These are phyloP conservation scores for Rosa multiflora DNA, from an alignment of 306 rosid species.

Conservation along the genomic window DNA sequence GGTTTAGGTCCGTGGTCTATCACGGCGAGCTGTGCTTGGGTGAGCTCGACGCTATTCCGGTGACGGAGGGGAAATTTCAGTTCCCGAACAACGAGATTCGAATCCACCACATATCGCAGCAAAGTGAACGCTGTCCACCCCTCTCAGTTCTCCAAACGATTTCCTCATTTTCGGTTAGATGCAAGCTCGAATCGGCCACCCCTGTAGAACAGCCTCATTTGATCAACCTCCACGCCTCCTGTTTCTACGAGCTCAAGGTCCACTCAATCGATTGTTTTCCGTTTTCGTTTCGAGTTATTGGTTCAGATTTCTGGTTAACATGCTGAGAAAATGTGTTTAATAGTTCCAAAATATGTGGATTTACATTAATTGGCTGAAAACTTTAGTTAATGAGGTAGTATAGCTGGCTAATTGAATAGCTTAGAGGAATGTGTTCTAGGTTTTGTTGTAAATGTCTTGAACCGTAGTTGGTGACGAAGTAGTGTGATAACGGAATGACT, in stretches of 20 bases:
- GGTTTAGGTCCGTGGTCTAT: slow-evolving; percentile 72
- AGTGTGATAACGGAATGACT: not conserved
- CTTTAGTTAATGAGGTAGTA: not conserved
- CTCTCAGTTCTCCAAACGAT: slow-evolving; percentile 86
- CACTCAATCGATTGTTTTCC: not conserved
- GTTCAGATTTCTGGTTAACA: slow-evolving; percentile 5
- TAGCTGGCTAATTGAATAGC: not conserved
- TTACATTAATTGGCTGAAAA: not conserved
- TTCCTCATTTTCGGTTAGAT: slow-evolving; percentile 76
- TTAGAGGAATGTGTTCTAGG: not conserved
- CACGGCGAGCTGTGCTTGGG: slow-evolving; percentile 75
- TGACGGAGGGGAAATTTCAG: slow-evolving; percentile 57
- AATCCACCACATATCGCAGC: slow-evolving; percentile 61
- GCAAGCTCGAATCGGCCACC: slow-evolving; percentile 83
- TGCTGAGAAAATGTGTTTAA: slow-evolving; percentile 9
- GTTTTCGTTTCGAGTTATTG: not conserved
- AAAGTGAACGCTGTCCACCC: slow-evolving; percentile 90
- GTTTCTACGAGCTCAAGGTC: slow-evolving; percentile 83
- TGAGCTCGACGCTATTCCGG: slow-evolving; percentile 70
- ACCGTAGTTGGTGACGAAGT: not conserved
- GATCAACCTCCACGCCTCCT: slow-evolving; percentile 69
- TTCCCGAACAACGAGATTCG: slow-evolving; percentile 94
- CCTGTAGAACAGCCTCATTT: slow-evolving; percentile 61
- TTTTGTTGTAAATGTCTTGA: not conserved
- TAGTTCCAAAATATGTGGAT: not conserved